Evolutionary conservation across 2,329 filamentous ascomycete species (phyloP).

Genomic region (Aciculosporium take): DNA sequence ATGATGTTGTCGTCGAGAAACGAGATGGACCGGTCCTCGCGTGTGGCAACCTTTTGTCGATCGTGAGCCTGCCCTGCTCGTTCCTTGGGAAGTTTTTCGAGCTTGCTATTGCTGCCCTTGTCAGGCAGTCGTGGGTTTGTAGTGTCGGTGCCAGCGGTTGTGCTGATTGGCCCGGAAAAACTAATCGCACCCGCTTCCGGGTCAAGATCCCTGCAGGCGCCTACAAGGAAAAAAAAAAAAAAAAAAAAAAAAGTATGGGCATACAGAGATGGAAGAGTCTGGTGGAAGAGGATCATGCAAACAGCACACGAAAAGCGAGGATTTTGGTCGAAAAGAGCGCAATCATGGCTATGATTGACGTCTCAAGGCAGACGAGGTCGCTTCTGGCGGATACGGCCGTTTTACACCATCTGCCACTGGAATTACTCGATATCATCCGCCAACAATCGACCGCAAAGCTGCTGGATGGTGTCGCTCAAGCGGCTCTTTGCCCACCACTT

Average conservation of each 20-base stretch:
- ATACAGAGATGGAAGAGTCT: neutral
- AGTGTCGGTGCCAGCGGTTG: neutral
- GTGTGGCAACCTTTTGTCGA: slow-evolving; percentile 10
- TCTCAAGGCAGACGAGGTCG: slow-evolving; percentile 39
- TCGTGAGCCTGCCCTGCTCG: slow-evolving; percentile 14
- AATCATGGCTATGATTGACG: slow-evolving; percentile 41
- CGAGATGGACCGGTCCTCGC: slow-evolving; percentile 7
- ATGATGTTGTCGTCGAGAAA: slow-evolving; percentile 1
- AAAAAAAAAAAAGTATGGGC: slow-evolving; percentile 20
- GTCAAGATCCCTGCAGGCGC: slow-evolving; percentile 12
- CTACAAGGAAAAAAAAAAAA: slow-evolving; percentile 24
- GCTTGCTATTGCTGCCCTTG: slow-evolving; percentile 11
- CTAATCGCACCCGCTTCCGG: slow-evolving; percentile 20
- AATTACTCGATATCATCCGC: slow-evolving; percentile 54
- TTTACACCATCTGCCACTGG: slow-evolving; percentile 49
- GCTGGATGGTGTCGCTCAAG: slow-evolving; percentile 55
- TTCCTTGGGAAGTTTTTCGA: slow-evolving; percentile 35
- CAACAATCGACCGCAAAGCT: slow-evolving; percentile 49
- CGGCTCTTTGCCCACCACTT: slow-evolving; percentile 53
- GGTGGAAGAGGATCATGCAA: slow-evolving; percentile 3
- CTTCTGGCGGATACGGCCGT: slow-evolving; percentile 39
- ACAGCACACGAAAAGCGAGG: slow-evolving; percentile 14
- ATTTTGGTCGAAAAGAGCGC: slow-evolving; percentile 16
- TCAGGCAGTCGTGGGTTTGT: no score
- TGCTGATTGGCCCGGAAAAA: slow-evolving; percentile 24